Conservation (phyloP, 192 early-diverging fungal genomes). For the Rhizophagus sp. region DNA sequence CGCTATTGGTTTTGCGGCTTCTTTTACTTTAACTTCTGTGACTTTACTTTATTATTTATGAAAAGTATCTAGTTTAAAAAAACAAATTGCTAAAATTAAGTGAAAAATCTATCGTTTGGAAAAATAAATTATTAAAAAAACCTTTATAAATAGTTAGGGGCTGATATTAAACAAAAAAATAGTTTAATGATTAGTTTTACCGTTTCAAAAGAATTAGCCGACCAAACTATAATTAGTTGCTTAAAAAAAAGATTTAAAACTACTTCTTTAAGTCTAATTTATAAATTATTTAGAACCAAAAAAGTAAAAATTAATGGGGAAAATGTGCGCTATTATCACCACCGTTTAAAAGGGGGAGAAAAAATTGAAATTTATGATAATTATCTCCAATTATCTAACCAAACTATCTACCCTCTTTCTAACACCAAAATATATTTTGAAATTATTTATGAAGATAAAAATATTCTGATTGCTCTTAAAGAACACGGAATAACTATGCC, state of each 20-base stretch:
- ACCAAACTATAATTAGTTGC: constrained; percentile 18
- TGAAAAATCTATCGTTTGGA: too few species aligned
- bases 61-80: too few species aligned
- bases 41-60: too few species aligned
- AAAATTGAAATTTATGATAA: constrained; percentile 15
- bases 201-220: too few species aligned
- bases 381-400: neutral
- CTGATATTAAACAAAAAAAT: too few species aligned
- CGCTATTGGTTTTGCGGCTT: too few species aligned
- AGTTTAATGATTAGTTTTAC: too few species aligned
- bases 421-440: neutral
- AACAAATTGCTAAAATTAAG: too few species aligned
- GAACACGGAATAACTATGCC: constrained; percentile 5
- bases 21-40: too few species aligned
- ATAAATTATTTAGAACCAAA: constrained; percentile 24
- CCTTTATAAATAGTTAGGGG: too few species aligned
- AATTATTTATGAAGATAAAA: constrained; percentile 25
- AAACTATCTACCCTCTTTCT: neutral
- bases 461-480: constrained; percentile 6
- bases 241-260: constrained; percentile 22
- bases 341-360: neutral
- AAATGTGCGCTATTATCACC: constrained; percentile 17
- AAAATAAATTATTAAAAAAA: too few species aligned
- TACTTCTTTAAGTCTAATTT: constrained; percentile 15
- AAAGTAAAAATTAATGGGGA: constrained; percentile 17